A percentile compares a stretch with the other conserved stretches of the same genome.
These are phyloP conservation scores for Kitagawia praeruptora DNA, from an alignment of 129 eudicot species.

Conservation along the genomic window DNA sequence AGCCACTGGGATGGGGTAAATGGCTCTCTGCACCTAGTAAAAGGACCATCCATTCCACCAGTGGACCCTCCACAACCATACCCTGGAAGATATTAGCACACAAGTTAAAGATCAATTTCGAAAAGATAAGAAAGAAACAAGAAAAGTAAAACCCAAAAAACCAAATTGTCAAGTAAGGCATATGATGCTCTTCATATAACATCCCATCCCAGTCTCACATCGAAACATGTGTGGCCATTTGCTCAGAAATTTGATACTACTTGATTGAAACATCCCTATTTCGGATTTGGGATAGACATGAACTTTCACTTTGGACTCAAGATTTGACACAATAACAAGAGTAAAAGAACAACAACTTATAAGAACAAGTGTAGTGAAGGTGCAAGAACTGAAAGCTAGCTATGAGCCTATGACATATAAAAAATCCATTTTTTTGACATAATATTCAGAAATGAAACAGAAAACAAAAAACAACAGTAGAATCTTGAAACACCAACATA, in stretches of 20 bases:
- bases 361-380: background rate
- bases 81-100: slow-evolving; percentile 22
- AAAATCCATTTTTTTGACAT: background rate
- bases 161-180: background rate
- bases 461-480: background rate
- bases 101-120: background rate
- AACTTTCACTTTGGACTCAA: background rate
- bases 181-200: background rate
- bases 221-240: background rate
- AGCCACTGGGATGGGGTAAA: slow-evolving; percentile 87
- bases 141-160: background rate
- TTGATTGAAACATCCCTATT: background rate
- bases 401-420: background rate
- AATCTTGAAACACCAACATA: background rate
- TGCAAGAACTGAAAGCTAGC: background rate
- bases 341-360: background rate
- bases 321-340: background rate
- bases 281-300: background rate
- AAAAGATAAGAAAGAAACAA: slow-evolving; percentile 1
- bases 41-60: slow-evolving; percentile 42
- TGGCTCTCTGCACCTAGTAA: slow-evolving; percentile 63
- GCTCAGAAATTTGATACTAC: background rate
- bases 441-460: background rate
- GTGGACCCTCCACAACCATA: slow-evolving; percentile 48
- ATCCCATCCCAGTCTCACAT: background rate